Conservation (phyloP, 2,329 filamentous ascomycete species). For the Metarhizium brunneum region DNA sequence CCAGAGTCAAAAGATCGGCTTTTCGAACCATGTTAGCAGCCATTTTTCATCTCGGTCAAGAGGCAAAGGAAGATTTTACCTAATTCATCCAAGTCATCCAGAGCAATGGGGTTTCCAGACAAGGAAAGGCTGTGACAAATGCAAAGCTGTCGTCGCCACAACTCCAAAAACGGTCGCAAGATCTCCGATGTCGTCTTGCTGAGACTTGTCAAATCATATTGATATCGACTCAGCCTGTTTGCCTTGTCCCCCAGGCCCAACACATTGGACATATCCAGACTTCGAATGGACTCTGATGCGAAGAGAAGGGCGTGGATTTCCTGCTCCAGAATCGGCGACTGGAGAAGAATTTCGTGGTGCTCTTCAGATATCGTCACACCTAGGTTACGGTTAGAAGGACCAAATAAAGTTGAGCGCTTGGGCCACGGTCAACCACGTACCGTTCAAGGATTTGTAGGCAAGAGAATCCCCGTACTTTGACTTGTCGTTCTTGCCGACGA, state of each 20-base stretch:
- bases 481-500: conserved; percentile 32
- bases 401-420: not conserved
- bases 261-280: conserved; percentile 42
- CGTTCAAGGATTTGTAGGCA: conserved; percentile 43
- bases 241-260: conserved; percentile 18
- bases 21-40: conserved; percentile 5
- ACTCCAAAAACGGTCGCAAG: conserved; percentile 38
- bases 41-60: not conserved
- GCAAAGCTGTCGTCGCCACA: conserved; percentile 36
- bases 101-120: conserved; percentile 38
- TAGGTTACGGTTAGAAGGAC: conserved; percentile 8
- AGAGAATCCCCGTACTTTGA: conserved; percentile 34
- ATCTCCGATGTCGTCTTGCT: conserved; percentile 28
- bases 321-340: conserved; percentile 43
- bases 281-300: conserved; percentile 44
- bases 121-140: conserved; percentile 42
- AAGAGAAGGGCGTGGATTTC: conserved; percentile 48
- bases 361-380: conserved; percentile 38
- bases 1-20: conserved; percentile 24
- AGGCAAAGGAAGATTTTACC: conserved; percentile 22
- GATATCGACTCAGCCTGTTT: conserved; percentile 13
- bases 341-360: conserved; percentile 37
- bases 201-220: conserved; percentile 12
- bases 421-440: conserved; percentile 20
- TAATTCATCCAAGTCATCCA: conserved; percentile 38